A percentile compares a stretch with the other conserved stretches of the same genome.
Conservation (phyloP, 129 eudicot genomes). For the Lactuca sativa region DNA sequence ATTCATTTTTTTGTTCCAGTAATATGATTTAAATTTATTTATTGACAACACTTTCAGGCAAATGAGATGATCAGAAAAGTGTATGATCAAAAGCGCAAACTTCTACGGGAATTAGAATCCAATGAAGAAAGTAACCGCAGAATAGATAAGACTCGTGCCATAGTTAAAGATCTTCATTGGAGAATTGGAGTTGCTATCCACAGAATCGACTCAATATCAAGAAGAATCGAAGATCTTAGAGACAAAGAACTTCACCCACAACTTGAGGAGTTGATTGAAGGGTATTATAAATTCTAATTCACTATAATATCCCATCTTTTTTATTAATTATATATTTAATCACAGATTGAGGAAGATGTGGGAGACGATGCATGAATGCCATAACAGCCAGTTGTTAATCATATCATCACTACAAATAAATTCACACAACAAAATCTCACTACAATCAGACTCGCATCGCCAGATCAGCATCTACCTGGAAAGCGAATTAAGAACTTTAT, state of each 20-base stretch:
- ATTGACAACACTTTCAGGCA: slow-evolving; percentile 54
- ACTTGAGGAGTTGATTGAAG: slow-evolving; percentile 90
- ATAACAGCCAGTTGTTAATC: slow-evolving; percentile 65
- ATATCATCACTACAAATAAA: slow-evolving; percentile 51
- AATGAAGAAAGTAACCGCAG: slow-evolving; percentile 44
- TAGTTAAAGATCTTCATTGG: slow-evolving; percentile 88
- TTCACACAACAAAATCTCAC: slow-evolving; percentile 40
- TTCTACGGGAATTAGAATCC: slow-evolving; percentile 78
- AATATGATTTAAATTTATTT: slow-evolving; percentile 14
- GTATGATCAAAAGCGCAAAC: slow-evolving; percentile 75
- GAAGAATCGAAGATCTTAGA: slow-evolving; percentile 83
- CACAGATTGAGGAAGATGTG: slow-evolving; percentile 90
- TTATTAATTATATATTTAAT: not conserved
- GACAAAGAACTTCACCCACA: slow-evolving; percentile 95
- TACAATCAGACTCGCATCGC: slow-evolving; percentile 66
- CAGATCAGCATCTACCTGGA: slow-evolving; percentile 56
- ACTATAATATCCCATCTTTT: too few species aligned
- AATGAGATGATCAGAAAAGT: slow-evolving; percentile 66
- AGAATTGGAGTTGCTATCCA: slow-evolving; percentile 90
- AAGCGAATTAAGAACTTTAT: slow-evolving; percentile 48
- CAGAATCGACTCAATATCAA: slow-evolving; percentile 84
- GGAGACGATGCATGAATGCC: slow-evolving; percentile 88
- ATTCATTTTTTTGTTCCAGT: not conserved
- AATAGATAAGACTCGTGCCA: slow-evolving; percentile 80
- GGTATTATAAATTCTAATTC: slow-evolving; percentile 48